Percentiles rank a stretch among this genome's conserved stretches.
phyloP scores from a whole-genome alignment of 2,329 filamentous ascomycete species.

The Alternaria burnsii region DNA sequence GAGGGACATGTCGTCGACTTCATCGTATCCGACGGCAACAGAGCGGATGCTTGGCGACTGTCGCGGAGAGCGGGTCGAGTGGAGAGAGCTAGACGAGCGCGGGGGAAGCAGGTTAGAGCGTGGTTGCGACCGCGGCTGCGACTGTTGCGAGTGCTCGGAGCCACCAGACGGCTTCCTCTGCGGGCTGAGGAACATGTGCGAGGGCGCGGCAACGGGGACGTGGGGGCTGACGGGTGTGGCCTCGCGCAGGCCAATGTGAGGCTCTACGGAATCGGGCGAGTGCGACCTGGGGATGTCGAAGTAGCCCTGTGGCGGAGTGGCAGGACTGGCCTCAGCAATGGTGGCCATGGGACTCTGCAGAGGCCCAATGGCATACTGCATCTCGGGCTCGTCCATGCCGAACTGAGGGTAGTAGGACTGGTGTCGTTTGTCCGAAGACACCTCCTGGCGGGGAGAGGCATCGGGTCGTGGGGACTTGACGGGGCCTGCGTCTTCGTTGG shows the following conservation, averaged over 20 bases:
- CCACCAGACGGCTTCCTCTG: conserved; percentile 54
- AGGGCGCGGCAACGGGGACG: conserved; percentile 38
- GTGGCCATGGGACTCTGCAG: conserved; percentile 45
- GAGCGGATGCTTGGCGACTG: conserved; percentile 58
- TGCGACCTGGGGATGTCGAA: conserved; percentile 57
- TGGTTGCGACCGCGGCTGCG: conserved; percentile 32
- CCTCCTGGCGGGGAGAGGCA: conserved; percentile 40
- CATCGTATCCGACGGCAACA: conserved; percentile 64
- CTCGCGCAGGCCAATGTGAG: conserved; percentile 53
- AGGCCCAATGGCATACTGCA: conserved; percentile 35
- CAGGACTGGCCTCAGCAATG: conserved; percentile 46
- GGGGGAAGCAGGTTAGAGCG: conserved; percentile 50
- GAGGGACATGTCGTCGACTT: conserved; percentile 72
- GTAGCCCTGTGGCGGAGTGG: conserved; percentile 48
- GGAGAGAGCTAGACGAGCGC: conserved; percentile 50
- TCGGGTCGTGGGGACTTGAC: conserved; percentile 36
- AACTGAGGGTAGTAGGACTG: conserved; percentile 50
- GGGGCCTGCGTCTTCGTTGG: conserved; percentile 57
- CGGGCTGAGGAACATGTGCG: conserved; percentile 46
- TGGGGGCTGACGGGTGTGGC: conserved; percentile 54
- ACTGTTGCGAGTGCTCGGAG: conserved; percentile 31
- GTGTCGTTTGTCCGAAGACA: conserved; percentile 39
- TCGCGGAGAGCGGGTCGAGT: conserved; percentile 42
- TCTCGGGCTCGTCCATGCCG: conserved; percentile 41
- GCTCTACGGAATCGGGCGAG: conserved; percentile 57